Evolutionary conservation across 768 basidiomycete species (phyloP).

Genomic region (Lyophyllum atratum): DNA sequence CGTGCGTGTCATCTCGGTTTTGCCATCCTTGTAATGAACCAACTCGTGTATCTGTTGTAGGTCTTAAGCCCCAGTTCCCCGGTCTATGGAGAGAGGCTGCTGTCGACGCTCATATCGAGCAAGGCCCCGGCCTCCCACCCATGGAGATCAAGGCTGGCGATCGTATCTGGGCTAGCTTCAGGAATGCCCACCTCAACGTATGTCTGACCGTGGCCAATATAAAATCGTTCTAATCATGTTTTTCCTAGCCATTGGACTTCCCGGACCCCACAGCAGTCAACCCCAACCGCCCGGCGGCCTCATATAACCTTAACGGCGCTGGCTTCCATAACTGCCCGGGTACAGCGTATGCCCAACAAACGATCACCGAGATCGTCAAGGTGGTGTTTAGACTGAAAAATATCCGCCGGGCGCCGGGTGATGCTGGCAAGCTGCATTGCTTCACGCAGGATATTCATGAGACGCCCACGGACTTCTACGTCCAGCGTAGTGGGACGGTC

Average conservation of each 20-base stretch:
- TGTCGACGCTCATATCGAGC: conserved; percentile 33
- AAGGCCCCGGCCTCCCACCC: conserved; percentile 35
- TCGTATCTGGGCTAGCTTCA: conserved; percentile 40
- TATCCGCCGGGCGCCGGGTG: conserved; percentile 47
- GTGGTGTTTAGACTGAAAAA: conserved; percentile 45
- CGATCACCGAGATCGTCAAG: conserved; percentile 45
- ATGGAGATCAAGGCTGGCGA: conserved; percentile 42
- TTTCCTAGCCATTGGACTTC: conserved; percentile 41
- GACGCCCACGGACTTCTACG: conserved; percentile 36
- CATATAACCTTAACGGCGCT: conserved; percentile 31
- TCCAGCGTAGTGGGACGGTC: conserved; percentile 33
- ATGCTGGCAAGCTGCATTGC: conserved; percentile 38
- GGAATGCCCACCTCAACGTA: conserved; percentile 45
- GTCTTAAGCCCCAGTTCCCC: conserved; percentile 40
- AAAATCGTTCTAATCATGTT: neutral
- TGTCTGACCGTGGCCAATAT: conserved; percentile 6
- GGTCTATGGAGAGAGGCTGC: conserved; percentile 40
- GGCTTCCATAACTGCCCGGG: conserved; percentile 46
- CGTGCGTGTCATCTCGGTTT: conserved; percentile 31
- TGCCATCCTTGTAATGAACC: neutral
- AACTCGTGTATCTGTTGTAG: conserved; percentile 15
- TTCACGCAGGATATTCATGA: conserved; percentile 31
- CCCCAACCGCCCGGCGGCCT: conserved; percentile 34
- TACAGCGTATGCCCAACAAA: conserved; percentile 33
- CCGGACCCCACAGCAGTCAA: conserved; percentile 40